Evolutionary conservation across 441 rosid species (phyloP).

Genomic region (Gossypium trilobum): DNA sequence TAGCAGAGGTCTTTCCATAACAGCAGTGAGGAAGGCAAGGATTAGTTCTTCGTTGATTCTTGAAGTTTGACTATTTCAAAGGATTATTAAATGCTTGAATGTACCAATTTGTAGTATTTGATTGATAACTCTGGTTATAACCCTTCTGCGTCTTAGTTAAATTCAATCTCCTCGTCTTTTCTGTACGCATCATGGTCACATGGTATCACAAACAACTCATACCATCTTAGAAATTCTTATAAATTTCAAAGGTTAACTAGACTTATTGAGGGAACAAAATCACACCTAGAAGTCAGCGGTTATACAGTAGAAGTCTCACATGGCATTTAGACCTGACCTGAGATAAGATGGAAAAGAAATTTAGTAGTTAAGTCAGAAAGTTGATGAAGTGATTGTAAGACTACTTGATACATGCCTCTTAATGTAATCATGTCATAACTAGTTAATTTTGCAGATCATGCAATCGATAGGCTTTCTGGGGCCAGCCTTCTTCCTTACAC

Average conservation of each 20-base stretch:
- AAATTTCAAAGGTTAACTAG: background rate
- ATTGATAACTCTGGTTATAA: background rate
- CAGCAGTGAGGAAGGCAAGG: slow-evolving; percentile 87
- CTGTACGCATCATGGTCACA: background rate
- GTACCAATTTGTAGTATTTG: background rate
- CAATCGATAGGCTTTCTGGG: slow-evolving; percentile 94
- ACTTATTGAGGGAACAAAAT: background rate
- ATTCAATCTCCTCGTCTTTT: background rate
- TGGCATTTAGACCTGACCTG: background rate
- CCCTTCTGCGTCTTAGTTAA: background rate
- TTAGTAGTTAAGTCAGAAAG: background rate
- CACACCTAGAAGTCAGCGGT: background rate
- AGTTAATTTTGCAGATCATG: slow-evolving; percentile 64
- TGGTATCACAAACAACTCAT: background rate
- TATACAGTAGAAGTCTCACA: background rate
- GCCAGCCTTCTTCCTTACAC: slow-evolving; percentile 86
- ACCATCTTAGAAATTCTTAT: background rate
- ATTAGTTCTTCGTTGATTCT: slow-evolving; percentile 13
- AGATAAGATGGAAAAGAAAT: background rate
- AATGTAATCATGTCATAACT: slow-evolving; percentile 13
- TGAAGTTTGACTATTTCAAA: background rate
- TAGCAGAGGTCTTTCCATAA: slow-evolving; percentile 82
- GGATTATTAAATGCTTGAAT: background rate
- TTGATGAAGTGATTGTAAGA: background rate
- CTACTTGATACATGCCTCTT: background rate